phyloP scores from a whole-genome alignment of 2,329 filamentous ascomycete species.

The Diaporthe citrichinensis region DNA sequence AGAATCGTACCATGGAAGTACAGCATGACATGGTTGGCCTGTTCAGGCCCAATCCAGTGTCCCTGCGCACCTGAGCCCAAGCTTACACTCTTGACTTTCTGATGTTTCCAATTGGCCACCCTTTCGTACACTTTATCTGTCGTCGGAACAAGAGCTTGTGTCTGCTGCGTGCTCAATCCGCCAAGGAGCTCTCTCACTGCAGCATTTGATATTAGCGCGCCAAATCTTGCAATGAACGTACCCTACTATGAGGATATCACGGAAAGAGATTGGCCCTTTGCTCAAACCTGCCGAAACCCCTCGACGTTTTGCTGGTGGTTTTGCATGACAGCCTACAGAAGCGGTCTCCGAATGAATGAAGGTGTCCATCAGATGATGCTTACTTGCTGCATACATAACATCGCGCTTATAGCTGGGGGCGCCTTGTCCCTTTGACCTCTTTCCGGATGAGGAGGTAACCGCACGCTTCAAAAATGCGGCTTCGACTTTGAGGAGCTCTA shows the following conservation, averaged over 20 bases:
- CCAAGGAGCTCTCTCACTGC: slow-evolving; percentile 23
- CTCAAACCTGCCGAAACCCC: no score
- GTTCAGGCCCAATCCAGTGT: slow-evolving; percentile 49
- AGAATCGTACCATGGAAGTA: slow-evolving; percentile 47
- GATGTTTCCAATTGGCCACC: slow-evolving; percentile 4
- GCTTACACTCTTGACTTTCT: background rate
- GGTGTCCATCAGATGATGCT: background rate
- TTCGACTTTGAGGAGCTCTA: slow-evolving; percentile 29
- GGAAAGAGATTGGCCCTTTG: background rate
- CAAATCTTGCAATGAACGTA: background rate
- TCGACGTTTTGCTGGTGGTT: background rate
- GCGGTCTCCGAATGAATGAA: background rate
- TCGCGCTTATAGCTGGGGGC: slow-evolving; percentile 26
- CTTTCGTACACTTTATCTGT: slow-evolving; percentile 24
- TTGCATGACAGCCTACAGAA: background rate
- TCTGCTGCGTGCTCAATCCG: slow-evolving; percentile 22
- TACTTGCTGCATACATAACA: slow-evolving; percentile 33
- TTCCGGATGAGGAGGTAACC: slow-evolving; percentile 19
- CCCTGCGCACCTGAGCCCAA: slow-evolving; percentile 36
- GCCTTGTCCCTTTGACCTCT: slow-evolving; percentile 15
- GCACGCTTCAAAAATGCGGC: slow-evolving; percentile 30
- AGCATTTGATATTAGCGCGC: background rate
- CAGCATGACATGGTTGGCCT: slow-evolving; percentile 48
- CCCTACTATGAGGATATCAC: background rate
- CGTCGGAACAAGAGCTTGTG: slow-evolving; percentile 19